Percentiles rank a stretch among this genome's conserved stretches.
These are phyloP conservation scores for Colletotrichum sp. DNA, from an alignment of 2,329 filamentous ascomycete species.

Conservation along the genomic window DNA sequence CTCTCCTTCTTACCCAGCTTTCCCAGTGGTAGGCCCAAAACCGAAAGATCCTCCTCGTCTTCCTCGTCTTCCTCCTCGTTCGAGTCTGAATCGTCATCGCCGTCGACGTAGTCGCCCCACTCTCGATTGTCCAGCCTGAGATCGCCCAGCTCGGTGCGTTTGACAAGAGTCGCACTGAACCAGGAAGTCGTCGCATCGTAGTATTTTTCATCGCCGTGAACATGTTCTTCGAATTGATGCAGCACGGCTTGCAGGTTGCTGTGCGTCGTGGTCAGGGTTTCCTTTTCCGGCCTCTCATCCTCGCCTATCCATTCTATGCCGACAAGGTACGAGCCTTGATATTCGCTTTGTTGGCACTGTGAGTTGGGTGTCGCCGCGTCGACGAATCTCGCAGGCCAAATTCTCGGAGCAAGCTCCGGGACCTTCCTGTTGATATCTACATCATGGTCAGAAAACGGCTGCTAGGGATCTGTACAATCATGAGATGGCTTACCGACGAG, in stretches of 20 bases:
- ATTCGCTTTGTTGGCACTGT: constrained; percentile 46
- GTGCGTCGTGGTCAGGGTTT: constrained; percentile 47
- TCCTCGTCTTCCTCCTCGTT: constrained; percentile 35
- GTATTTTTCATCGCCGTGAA: constrained; percentile 50
- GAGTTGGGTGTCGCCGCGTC: constrained; percentile 28
- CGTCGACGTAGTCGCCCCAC: constrained; percentile 56
- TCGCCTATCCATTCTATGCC: constrained; percentile 51
- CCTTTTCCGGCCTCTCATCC: constrained; percentile 32
- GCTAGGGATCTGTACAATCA: neutral
- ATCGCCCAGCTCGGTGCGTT: constrained; percentile 41
- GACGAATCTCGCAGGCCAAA: constrained; percentile 69
- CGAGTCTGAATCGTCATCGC: constrained; percentile 45
- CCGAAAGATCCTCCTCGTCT: constrained; percentile 10
- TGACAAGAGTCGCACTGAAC: constrained; percentile 48
- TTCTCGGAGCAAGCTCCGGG: constrained; percentile 56
- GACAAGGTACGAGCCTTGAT: constrained; percentile 66
- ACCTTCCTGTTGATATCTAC: constrained; percentile 60
- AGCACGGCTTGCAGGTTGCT: constrained; percentile 49
- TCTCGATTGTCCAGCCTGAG: constrained; percentile 51
- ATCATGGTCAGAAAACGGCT: neutral
- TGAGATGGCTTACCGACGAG: constrained; percentile 55
- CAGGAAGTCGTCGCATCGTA: constrained; percentile 55
- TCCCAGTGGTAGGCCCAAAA: neutral
- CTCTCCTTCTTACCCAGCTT: constrained; percentile 22
- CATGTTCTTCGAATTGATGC: constrained; percentile 52